Evolutionary conservation across 495 filamentous ascomycete species (phyloP).

Genomic region (Penicillium chermesinum): DNA sequence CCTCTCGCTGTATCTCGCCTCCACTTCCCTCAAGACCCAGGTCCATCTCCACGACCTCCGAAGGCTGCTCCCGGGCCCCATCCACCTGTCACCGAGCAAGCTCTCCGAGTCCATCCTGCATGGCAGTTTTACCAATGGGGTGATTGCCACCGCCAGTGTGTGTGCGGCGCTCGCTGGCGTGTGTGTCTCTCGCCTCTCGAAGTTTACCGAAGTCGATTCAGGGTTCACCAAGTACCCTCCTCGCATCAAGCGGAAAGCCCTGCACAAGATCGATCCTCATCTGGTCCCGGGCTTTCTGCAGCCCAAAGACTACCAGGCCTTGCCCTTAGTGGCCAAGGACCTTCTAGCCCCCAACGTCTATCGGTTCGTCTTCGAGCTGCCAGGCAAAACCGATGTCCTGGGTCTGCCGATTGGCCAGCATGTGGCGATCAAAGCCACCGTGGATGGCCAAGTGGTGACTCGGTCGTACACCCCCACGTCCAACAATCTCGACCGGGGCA

Average conservation of each 20-base stretch:
- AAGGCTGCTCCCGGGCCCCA: too few species aligned
- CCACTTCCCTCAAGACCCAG: too few species aligned
- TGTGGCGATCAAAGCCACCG: constrained; percentile 41
- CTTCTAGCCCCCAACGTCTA: constrained; percentile 43
- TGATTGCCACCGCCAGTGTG: constrained; percentile 28
- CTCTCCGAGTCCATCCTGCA: too few species aligned
- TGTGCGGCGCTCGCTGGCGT: constrained; percentile 16
- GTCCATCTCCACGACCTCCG: too few species aligned
- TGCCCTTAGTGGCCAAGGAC: constrained; percentile 42
- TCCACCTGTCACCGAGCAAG: too few species aligned
- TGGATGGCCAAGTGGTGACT: constrained; percentile 39
- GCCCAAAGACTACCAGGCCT: constrained; percentile 38
- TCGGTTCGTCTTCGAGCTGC: constrained; percentile 45
- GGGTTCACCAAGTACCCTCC: constrained; percentile 40
- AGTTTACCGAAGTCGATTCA: constrained; percentile 27
- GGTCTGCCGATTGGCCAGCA: constrained; percentile 52
- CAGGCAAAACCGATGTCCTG: constrained; percentile 31
- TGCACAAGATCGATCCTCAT: constrained; percentile 29
- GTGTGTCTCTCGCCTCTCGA: too few species aligned
- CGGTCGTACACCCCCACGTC: constrained; percentile 50
- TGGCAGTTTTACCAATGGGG: too few species aligned
- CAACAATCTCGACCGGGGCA: constrained; percentile 46
- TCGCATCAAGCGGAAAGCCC: constrained; percentile 26
- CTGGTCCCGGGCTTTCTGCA: constrained; percentile 37
- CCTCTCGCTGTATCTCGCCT: too few species aligned